Evolutionary conservation across 2,329 filamentous ascomycete genomes (phyloP).

Genomic region (Stemphylium lycopersici): DNA sequence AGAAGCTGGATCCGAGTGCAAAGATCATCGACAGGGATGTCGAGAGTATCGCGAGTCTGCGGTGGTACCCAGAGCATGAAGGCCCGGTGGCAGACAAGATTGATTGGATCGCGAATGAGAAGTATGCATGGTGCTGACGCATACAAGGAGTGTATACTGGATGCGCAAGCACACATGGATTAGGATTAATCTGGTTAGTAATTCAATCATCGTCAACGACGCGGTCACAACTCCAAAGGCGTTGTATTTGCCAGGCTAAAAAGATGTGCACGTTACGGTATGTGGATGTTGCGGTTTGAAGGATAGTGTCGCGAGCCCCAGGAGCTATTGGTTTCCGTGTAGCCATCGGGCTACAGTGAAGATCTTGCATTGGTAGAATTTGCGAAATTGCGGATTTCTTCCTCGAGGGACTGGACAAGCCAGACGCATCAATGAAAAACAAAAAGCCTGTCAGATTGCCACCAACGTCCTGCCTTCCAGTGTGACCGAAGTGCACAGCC

Average conservation of each 20-base stretch:
- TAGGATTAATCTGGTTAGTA: too few species aligned
- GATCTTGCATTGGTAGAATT: too few species aligned
- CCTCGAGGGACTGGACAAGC: conserved; percentile 40
- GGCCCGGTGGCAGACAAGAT: conserved; percentile 58
- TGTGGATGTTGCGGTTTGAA: too few species aligned
- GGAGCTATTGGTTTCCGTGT: not conserved
- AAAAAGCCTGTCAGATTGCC: conserved; percentile 78
- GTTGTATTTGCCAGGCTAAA: too few species aligned
- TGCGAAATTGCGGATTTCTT: conserved; percentile 23
- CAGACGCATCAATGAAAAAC: conserved; percentile 45
- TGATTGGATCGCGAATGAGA: conserved; percentile 78
- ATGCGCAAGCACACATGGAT: not conserved
- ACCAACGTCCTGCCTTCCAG: conserved; percentile 79
- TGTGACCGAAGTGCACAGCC: conserved; percentile 77
- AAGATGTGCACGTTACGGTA: too few species aligned
- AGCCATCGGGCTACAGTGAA: not conserved
- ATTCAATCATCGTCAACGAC: too few species aligned
- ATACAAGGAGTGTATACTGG: not conserved
- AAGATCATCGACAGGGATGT: conserved; percentile 64
- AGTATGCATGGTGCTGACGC: conserved; percentile 74
- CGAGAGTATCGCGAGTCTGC: conserved; percentile 73
- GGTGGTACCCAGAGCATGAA: conserved; percentile 64
- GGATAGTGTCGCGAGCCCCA: too few species aligned
- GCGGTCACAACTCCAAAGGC: too few species aligned
- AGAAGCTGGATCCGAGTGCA: conserved; percentile 54